Evolutionary conservation across 441 rosid genomes (phyloP).

Genomic region (Francoa sonchifolia): DNA sequence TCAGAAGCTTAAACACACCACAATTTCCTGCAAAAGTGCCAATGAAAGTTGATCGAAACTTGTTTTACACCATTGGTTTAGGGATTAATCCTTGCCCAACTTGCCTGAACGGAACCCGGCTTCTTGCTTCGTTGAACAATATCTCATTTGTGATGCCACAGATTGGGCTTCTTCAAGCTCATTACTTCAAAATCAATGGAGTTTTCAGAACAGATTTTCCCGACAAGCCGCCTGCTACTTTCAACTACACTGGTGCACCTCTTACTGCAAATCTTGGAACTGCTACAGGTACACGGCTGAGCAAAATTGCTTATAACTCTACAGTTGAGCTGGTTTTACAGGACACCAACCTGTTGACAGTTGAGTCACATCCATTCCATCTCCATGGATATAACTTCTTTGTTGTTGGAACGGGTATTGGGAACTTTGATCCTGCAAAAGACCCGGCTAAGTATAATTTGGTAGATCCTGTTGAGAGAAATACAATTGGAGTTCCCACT

Average conservation of each 20-base stretch:
- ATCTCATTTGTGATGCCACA: constrained; percentile 34
- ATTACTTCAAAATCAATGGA: constrained; percentile 34
- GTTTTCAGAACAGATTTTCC: constrained; percentile 50
- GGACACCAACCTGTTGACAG: constrained; percentile 36
- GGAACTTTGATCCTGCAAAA: constrained; percentile 40
- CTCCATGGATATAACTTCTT: constrained; percentile 66
- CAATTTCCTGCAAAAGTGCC: constrained; percentile 44
- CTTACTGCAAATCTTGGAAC: constrained; percentile 27
- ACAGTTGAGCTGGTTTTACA: constrained; percentile 51
- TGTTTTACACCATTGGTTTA: constrained; percentile 40
- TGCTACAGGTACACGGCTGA: constrained; percentile 30
- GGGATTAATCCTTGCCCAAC: constrained; percentile 36
- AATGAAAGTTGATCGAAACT: constrained; percentile 33
- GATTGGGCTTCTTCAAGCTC: constrained; percentile 47
- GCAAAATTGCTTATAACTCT: constrained; percentile 39
- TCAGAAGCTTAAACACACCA: constrained; percentile 28
- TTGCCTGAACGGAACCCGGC: constrained; percentile 31
- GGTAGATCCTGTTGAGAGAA: constrained; percentile 48
- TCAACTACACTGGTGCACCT: constrained; percentile 47
- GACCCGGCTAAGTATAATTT: constrained; percentile 44
- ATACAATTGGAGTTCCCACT: constrained; percentile 53
- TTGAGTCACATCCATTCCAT: constrained; percentile 66
- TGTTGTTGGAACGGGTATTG: constrained; percentile 44
- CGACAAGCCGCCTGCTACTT: constrained; percentile 36
- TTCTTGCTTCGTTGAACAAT: constrained; percentile 47